Conservation (phyloP, 2,329 filamentous ascomycete genomes). For the Neobulgaria alba region DNA sequence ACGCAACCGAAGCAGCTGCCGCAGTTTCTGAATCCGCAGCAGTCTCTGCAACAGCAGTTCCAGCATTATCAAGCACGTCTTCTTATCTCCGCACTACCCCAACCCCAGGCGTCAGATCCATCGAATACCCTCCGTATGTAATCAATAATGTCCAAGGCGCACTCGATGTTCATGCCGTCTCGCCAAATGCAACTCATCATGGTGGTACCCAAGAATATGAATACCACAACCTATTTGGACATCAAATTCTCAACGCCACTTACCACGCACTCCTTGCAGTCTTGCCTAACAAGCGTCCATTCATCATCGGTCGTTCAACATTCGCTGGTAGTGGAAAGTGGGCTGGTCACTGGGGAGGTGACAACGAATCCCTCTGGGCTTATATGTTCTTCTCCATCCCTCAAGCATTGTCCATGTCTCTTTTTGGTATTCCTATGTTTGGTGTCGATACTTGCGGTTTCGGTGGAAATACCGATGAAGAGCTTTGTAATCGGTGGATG, state of each 20-base stretch:
- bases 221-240: slow-evolving; percentile 71
- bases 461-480: slow-evolving; percentile 55
- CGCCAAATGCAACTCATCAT: slow-evolving; percentile 68
- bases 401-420: slow-evolving; percentile 64
- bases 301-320: slow-evolving; percentile 77
- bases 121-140: slow-evolving; percentile 68
- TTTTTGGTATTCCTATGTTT: slow-evolving; percentile 73
- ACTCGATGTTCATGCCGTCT: slow-evolving; percentile 62
- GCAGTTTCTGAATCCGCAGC: slow-evolving; percentile 43
- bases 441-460: slow-evolving; percentile 65
- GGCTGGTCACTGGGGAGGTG: slow-evolving; percentile 76
- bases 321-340: slow-evolving; percentile 69
- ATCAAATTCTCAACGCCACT: slow-evolving; percentile 69
- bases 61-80: slow-evolving; percentile 25
- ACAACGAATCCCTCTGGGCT: slow-evolving; percentile 62
- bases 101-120: slow-evolving; percentile 53
- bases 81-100: slow-evolving; percentile 50
- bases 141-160: slow-evolving; percentile 69
- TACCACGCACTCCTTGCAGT: slow-evolving; percentile 35
- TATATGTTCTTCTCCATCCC: slow-evolving; percentile 72
- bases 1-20: slow-evolving; percentile 56
- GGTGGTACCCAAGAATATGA: slow-evolving; percentile 72
- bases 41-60: slow-evolving; percentile 32
- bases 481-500: slow-evolving; percentile 70
- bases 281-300: slow-evolving; percentile 58